Evolutionary conservation across 83 land plant genomes (phyloP).

Genomic region (Picea mariana): DNA sequence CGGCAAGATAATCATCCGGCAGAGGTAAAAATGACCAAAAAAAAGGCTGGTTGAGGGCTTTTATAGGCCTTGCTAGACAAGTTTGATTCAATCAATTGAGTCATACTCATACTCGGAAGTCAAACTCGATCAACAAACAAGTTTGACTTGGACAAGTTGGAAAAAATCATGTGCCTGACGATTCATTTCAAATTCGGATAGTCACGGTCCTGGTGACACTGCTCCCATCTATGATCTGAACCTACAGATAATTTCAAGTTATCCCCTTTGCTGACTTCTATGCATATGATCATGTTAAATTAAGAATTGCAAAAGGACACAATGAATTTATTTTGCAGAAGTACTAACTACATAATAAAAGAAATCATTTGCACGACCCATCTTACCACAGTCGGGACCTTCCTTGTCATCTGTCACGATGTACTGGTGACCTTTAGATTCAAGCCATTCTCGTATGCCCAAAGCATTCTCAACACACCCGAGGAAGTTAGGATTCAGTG

Average conservation of each 20-base stretch:
- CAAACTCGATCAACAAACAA: no score
- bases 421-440: slow-evolving; percentile 86
- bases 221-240: not conserved
- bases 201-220: no score
- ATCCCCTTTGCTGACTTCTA: not conserved
- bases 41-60: no score
- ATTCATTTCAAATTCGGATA: no score
- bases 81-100: no score
- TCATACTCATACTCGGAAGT: no score
- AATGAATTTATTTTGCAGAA: not conserved
- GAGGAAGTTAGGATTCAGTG: slow-evolving; percentile 67
- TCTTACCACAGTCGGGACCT: slow-evolving; percentile 84
- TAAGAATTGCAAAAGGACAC: not conserved
- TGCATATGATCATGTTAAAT: not conserved
- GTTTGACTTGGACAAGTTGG: no score
- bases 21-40: no score
- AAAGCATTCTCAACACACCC: slow-evolving; percentile 72
- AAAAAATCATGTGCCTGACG: no score
- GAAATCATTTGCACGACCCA: not conserved
- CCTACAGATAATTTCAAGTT: not conserved
- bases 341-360: not conserved
- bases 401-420: slow-evolving; percentile 95
- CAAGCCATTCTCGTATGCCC: slow-evolving; percentile 87
- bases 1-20: no score
- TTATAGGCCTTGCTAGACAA: no score